Percentiles rank a stretch among this genome's conserved stretches.
Conservation (phyloP, 2,329 filamentous ascomycete species). For the Trichoderma sp. region DNA sequence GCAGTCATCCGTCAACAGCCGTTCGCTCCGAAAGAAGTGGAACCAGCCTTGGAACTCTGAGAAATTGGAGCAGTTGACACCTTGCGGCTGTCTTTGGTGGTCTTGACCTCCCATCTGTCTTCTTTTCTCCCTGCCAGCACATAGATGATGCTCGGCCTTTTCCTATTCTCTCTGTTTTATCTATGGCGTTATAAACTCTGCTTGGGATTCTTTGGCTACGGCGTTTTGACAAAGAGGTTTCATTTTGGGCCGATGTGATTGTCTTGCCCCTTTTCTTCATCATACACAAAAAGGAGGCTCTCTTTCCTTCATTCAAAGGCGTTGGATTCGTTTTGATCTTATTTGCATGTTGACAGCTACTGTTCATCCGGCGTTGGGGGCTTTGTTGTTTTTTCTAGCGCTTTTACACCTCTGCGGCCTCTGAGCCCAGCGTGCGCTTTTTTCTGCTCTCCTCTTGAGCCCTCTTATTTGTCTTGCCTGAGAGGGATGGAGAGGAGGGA, state of each 20-base stretch:
- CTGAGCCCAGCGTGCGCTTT: neutral
- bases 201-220: neutral
- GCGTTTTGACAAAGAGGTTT: neutral
- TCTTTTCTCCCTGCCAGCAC: neutral
- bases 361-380: conserved; percentile 1
- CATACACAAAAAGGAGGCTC: neutral
- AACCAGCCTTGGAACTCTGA: conserved; percentile 24
- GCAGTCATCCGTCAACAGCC: neutral
- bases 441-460: neutral
- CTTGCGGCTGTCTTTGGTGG: conserved; percentile 61
- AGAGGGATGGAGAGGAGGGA: too few species aligned
- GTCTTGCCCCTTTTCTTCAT: neutral
- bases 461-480: neutral
- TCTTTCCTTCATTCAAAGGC: neutral
- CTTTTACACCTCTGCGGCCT: neutral
- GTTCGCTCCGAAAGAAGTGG: conserved; percentile 1
- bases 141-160: neutral
- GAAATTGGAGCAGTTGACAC: conserved; percentile 47
- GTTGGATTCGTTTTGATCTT: neutral
- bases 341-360: neutral
- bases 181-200: neutral
- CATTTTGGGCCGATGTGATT: neutral
- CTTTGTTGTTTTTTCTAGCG: neutral
- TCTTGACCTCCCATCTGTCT: conserved; percentile 36
- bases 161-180: neutral